Evolutionary conservation across 2,329 filamentous ascomycete genomes (phyloP), one percentile per base, ranked within the genome.

Genomic region (Aspergillus texensis): DNA sequence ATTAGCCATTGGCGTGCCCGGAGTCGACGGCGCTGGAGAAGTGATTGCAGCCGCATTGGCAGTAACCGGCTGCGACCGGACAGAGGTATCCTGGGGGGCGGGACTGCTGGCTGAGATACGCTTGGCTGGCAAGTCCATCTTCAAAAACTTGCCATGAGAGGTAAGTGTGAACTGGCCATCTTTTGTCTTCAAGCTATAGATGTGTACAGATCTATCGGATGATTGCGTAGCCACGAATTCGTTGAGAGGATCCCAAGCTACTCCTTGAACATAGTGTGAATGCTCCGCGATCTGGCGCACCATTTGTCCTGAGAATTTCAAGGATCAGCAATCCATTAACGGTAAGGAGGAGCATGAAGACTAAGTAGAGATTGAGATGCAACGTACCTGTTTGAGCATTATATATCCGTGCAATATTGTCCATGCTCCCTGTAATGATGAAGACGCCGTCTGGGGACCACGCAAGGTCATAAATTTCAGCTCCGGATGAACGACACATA

Each of bases 371-470:
- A 6, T 45, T 34, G n/a, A 6, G n/a, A 43, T 6, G 69, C 68
- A 54, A 70, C 85, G 67, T 83, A 94, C 92, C 94, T 72, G 91
- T 95, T 68, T 91, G 90, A 62, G 94, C 92, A 79, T 96, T 97
- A 83, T 97, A 98, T 71, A 99, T 98, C 64, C 94, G 88, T 63
- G 95, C 94, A 76, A 98, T 90, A 77, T 99, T 99, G 81, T 99
- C 95, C 94, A 99, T 98, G 81, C 95, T 98, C 45, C 95, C 95
- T 28, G 96, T 97, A 72, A 99, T 97, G 82, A 99, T 97, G 81
- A 96, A 95, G 45, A 89, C 84, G 45, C 92, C 93, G 78, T 99
- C 95, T n/a, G 96, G 96, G 56, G 95, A 98, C 96, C 95, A 99
- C 57, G 95, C 95, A 62, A 99, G 83, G 78, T 99, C 95, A 80